phyloP scores from a whole-genome alignment of 257 asterid genomes.

The Ophiorrhiza pumila region DNA sequence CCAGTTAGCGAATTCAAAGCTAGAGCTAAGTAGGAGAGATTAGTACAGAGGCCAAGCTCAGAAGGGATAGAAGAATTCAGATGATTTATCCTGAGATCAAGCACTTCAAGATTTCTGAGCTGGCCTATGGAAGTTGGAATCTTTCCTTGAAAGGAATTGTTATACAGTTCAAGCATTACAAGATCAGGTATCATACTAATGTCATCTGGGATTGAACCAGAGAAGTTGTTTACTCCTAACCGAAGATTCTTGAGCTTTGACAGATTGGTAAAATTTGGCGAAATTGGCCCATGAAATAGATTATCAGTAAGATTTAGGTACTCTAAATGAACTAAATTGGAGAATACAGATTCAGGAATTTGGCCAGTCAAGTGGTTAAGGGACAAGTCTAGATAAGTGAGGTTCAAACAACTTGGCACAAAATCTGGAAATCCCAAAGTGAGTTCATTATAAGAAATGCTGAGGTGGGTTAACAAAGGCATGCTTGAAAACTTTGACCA shows the following conservation, averaged over 20 bases:
- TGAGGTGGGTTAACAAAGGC: conserved; percentile 49
- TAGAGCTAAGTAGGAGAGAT: conserved; percentile 30
- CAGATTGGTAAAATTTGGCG: conserved; percentile 43
- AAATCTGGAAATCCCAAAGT: conserved; percentile 55
- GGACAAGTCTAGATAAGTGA: conserved; percentile 64
- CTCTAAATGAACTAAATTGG: conserved; percentile 45
- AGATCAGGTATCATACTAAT: conserved; percentile 37
- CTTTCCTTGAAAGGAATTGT: conserved; percentile 51
- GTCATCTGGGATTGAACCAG: conserved; percentile 49
- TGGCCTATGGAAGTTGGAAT: conserved; percentile 37
- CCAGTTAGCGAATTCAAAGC: conserved; percentile 46
- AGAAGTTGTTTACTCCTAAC: conserved; percentile 38
- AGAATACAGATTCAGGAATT: conserved; percentile 55
- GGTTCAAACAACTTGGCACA: conserved; percentile 45
- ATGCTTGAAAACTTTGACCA: conserved; percentile 57
- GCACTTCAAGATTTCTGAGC: conserved; percentile 24
- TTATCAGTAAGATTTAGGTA: conserved; percentile 45
- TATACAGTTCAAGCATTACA: conserved; percentile 36
- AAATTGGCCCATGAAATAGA: conserved; percentile 47
- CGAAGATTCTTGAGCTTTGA: conserved; percentile 46
- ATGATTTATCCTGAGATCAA: conserved; percentile 23
- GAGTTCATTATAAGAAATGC: conserved; percentile 42
- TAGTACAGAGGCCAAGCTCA: conserved; percentile 37
- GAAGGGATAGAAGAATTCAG: conserved; percentile 38
- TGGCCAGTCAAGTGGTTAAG: conserved; percentile 46